Base-by-base conservation (phyloP, 306 rosid genomes). In the Hippophae rhamnoides region DNA sequence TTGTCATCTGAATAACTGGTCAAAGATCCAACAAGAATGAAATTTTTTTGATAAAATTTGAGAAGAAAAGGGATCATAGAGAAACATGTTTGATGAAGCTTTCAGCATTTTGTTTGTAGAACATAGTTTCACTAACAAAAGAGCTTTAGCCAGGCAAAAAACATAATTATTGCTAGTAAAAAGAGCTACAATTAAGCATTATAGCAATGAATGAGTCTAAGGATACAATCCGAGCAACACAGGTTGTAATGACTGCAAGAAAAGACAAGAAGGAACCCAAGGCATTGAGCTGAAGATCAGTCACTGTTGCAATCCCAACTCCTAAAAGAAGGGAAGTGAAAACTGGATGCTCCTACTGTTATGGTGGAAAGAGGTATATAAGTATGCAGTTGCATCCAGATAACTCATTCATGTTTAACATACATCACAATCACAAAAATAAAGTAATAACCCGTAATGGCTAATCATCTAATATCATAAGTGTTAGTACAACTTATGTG, bases 181-280 rank as follows among this genome's bases (percentile, higher is more conserved):
- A 11, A 0, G 12, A 5, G 25, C 7, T 31, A 7, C 25, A 3
- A 41, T 6, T 52, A 46, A 31, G 47, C 54, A 44, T 47, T 10
- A 43, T 26, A 63, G 31, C 25, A 45, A 45, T 26, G 27, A 6
- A 59, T 73, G 54, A 75, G 70, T 75, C 66, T 0, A 43, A 85
- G 96, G 98, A 90, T 90, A 92, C 96, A 73, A 87, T 92, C 77
- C 87, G 98, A 69, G 98, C 96, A 71, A 92, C 83, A 23, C 98
- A 92, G n/a, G 98, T 92, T 65, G 98, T 87, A 61, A 87, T 71
- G 76, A 92, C 83, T 9, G 98, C 98, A 43, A 92, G 93, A n/a
- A 85, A 66, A 61, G 98, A 85, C 64, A 92, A 74, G 85, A 80
- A 75, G 66, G 98, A 92, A 38, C 98, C 98, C 64, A 87, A 57